These are phyloP conservation scores for Aquilaria agallochum DNA, from an alignment of 441 rosid genomes.

Conservation along the genomic window DNA sequence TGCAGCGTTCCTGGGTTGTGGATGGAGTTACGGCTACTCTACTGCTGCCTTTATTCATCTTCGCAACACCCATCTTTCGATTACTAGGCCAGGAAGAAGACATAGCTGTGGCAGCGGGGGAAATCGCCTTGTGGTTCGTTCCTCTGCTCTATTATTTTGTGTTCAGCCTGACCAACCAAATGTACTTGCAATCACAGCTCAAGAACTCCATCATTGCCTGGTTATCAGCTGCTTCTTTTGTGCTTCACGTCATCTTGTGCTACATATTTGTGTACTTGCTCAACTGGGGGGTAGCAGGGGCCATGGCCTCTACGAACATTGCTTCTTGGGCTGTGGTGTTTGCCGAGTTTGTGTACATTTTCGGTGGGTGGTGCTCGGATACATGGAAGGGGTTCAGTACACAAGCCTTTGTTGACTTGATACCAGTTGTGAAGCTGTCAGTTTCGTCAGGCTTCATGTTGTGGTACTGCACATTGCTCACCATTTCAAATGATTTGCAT, in stretches of 20 bases:
- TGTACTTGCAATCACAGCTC: conserved; percentile 52
- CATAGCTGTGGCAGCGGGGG: conserved; percentile 30
- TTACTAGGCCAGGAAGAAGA: conserved; percentile 29
- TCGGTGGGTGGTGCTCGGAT: conserved; percentile 46
- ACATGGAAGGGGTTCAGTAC: conserved; percentile 45
- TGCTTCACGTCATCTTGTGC: conserved; percentile 36
- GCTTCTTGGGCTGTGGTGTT: conserved; percentile 24
- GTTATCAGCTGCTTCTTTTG: conserved; percentile 32
- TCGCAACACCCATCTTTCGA: conserved; percentile 27
- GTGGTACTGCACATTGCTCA: conserved; percentile 25
- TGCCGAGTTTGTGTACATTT: conserved; percentile 29
- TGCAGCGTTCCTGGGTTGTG: conserved; percentile 52
- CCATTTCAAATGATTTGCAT: background rate
- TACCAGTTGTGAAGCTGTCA: conserved; percentile 43
- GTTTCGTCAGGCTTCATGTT: conserved; percentile 53
- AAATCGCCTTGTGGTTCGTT: conserved; percentile 44
- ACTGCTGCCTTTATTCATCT: conserved; percentile 37
- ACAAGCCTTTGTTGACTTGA: conserved; percentile 35
- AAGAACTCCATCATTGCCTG: conserved; percentile 41
- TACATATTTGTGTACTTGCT: conserved; percentile 41
- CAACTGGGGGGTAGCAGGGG: conserved; percentile 38
- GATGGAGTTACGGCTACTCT: conserved; percentile 26
- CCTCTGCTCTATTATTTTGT: conserved; percentile 35
- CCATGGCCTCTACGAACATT: conserved; percentile 33
- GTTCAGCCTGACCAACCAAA: conserved; percentile 27